Evolutionary conservation across 2,329 filamentous ascomycete genomes (phyloP), one percentile per base, ranked within the genome.

Genomic region (Sclerotinia trifoliorum): DNA sequence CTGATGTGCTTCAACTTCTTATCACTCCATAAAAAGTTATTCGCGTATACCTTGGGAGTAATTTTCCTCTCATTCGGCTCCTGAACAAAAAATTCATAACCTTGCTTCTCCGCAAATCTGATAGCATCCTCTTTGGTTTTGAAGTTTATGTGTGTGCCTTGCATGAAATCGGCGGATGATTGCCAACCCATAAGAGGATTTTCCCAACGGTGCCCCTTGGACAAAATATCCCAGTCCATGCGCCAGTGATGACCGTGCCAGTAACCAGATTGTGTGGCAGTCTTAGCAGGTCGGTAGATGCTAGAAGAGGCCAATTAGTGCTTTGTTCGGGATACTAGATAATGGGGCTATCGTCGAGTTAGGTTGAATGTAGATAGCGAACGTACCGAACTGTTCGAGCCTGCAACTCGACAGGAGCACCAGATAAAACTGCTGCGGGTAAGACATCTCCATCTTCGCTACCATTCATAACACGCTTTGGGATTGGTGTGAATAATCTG

Each of bases 121-220:
- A 99, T 94, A 73, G 95, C 95, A 75, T 97, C 94, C 79, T 98
- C 93, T 84, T 97, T 98, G 75, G 84, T 86, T 80, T 91, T 91
- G 86, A 99, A 99, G 80, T 90, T 90, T 76, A 99, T 81, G 78
- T 93, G 87, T 61, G 93, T 96, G 77, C 93, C 94, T 80, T 99
- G 94, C 93, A 99, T 95, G 78, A 88, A 88, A 80, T 99, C 95
- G 67, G 86, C 94, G 24, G 93, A 96, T 32, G 94, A 98, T 79
- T 97, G 94, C 96, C 96, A 99, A 70, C 95, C 95, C 88, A 99
- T 99, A 79, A 99, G 82, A 58, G 91, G 92, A 82, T 99, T 99
- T 84, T 99, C 95, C 96, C 95, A 99, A 75, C 95, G 88, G 81
- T 97, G 92, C 70, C 95, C 95, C 83, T 96, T 97, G 75, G 85